Conservation (phyloP, 352 stramenopile genomes). For the Pythium angustatum region DNA sequence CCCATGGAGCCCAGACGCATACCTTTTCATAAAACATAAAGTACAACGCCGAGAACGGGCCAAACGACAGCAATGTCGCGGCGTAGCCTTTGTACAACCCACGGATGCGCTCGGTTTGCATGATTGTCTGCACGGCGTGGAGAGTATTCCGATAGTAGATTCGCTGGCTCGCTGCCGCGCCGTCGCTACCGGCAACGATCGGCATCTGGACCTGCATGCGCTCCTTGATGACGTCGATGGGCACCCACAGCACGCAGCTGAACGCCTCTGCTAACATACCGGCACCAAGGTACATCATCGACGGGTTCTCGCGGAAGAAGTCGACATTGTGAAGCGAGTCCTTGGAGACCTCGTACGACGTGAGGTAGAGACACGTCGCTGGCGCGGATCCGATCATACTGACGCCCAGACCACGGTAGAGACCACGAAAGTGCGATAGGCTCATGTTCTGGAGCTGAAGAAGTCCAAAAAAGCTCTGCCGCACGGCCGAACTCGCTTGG, state of each 20-base stretch:
- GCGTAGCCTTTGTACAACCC: slow-evolving; percentile 96
- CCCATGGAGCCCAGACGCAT: too few species aligned
- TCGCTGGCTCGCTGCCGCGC: slow-evolving; percentile 6
- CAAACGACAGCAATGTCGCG: slow-evolving; percentile 96
- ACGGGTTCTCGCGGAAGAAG: slow-evolving; percentile 47
- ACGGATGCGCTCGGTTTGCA: slow-evolving; percentile 83
- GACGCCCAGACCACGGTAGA: slow-evolving; percentile 96
- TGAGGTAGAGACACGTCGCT: slow-evolving; percentile 96
- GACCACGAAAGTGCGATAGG: slow-evolving; percentile 59
- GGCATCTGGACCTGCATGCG: slow-evolving; percentile 94
- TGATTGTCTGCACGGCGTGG: slow-evolving; percentile 91
- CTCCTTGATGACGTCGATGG: slow-evolving; percentile 99
- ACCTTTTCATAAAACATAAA: slow-evolving; percentile 97
- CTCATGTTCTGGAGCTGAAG: slow-evolving; percentile 51
- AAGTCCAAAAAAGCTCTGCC: slow-evolving; percentile 28
- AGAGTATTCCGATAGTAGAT: slow-evolving; percentile 91
- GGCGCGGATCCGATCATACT: slow-evolving; percentile 94
- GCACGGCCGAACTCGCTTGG: slow-evolving; percentile 41
- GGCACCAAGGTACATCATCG: slow-evolving; percentile 67
- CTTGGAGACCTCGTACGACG: slow-evolving; percentile 93
- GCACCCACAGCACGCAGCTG: slow-evolving; percentile 97
- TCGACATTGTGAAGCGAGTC: slow-evolving; percentile 47
- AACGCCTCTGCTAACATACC: slow-evolving; percentile 76
- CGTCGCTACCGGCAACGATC: background rate
- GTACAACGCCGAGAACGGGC: slow-evolving; percentile 97